Base-by-base conservation (phyloP, 768 basidiomycete species). In the Leccinum subgranulosum region DNA sequence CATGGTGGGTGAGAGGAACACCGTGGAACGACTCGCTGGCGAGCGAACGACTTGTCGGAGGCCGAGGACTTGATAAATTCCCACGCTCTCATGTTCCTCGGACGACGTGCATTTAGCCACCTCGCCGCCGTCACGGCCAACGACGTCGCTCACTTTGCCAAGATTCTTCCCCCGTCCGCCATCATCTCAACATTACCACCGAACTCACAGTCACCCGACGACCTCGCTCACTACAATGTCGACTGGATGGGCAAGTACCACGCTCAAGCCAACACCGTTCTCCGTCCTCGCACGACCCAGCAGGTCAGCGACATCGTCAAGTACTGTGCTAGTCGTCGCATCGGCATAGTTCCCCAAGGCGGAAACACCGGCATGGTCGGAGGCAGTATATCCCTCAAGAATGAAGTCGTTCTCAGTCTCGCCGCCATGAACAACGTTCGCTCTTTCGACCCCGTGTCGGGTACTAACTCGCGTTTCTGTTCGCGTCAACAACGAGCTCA, bases 361-460 rank as follows among this genome's bases (percentile, higher is more conserved):
- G 97, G 97, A 48, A 99, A 99, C 76, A 99, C 97, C 0, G 97
- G 97, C 15, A 83, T 99, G 12, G 97, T 99, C 36, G 97, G 95
- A 55, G 97, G 97, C 36, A 86, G 94, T 60, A 90, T 96, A 11
- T 96, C 97, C 0, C 70, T 94, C 39, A 77, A 84, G 63, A 88
- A 95, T 69, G 97, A 99, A 73, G 73, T 98, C 60, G 81, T 99
- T 52, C 76, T 99, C 52, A 94, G 84, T 59, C 80, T 96, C 41
- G 77, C 85, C 21, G 93, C 90, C 67, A 84, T 99, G 85, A 85
- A 84, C 66, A 80, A 82, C 59, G 82, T 94, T 51, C 86, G 92
- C 63, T 85, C 85, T 4, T 94, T 92, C 64, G 92, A 94, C 68
- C 81, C 88, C 17, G 83, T 91, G 19, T 92, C 92, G 62, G 91